Percentiles rank a stretch among this genome's conserved stretches.
These are phyloP conservation scores for Fusarium verrucosum DNA, from an alignment of 2,329 filamentous ascomycete genomes.

Conservation along the genomic window DNA sequence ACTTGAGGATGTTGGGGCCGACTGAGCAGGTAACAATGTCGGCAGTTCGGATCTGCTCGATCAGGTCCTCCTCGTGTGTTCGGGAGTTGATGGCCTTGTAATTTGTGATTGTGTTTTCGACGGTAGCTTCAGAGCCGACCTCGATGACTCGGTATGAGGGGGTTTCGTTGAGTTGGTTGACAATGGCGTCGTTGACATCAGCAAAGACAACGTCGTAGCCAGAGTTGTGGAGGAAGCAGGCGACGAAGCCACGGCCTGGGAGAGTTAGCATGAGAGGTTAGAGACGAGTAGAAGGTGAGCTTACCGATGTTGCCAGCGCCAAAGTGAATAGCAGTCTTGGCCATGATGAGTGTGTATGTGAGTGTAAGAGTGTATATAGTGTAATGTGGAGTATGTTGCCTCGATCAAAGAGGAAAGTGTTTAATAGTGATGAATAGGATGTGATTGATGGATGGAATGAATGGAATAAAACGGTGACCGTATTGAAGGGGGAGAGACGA, in stretches of 20 bases:
- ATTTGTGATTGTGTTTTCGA: slow-evolving; percentile 85
- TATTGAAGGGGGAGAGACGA: slow-evolving; percentile 25
- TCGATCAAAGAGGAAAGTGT: too few species aligned
- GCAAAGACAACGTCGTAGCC: slow-evolving; percentile 97
- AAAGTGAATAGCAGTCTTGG: slow-evolving; percentile 80
- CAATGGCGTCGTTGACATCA: slow-evolving; percentile 87
- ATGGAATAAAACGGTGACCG: slow-evolving; percentile 36
- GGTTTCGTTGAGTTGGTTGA: slow-evolving; percentile 78
- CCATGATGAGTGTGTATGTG: slow-evolving; percentile 50
- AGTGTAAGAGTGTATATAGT: slow-evolving; percentile 11
- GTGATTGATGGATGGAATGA: slow-evolving; percentile 7
- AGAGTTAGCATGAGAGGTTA: slow-evolving; percentile 14
- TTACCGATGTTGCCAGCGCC: slow-evolving; percentile 84
- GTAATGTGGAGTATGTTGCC: too few species aligned
- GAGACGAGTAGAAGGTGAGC: slow-evolving; percentile 24
- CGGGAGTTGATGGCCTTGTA: slow-evolving; percentile 98
- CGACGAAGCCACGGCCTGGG: slow-evolving; percentile 79
- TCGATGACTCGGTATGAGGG: slow-evolving; percentile 91
- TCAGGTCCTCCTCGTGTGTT: slow-evolving; percentile 79
- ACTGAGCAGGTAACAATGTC: slow-evolving; percentile 97
- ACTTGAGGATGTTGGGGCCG: slow-evolving; percentile 93
- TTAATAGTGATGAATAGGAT: not conserved
- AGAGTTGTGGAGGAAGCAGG: slow-evolving; percentile 91
- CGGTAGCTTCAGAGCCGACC: slow-evolving; percentile 85
- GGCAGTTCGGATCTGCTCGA: slow-evolving; percentile 86